Conservation (phyloP, 805 yeast species). For the Kuraishia floccosa region DNA sequence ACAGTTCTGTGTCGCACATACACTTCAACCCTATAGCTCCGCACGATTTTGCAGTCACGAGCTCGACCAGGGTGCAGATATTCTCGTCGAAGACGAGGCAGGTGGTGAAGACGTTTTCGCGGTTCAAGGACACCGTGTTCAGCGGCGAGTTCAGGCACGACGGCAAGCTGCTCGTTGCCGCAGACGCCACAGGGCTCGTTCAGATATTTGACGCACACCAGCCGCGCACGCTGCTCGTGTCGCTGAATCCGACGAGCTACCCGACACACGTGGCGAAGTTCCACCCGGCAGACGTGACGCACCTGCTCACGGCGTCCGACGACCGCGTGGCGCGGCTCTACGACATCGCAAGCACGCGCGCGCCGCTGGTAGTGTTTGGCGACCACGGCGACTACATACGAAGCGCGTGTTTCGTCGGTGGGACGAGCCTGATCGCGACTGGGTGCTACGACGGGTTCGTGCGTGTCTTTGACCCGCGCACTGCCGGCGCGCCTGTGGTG, state of each 20-base stretch:
- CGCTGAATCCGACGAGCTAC: constrained; percentile 73
- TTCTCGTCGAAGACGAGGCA: constrained; percentile 92
- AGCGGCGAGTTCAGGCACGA: constrained; percentile 87
- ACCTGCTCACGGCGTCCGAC: constrained; percentile 80
- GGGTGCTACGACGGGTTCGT: constrained; percentile 91
- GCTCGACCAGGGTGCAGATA: constrained; percentile 84
- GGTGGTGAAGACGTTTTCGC: constrained; percentile 70
- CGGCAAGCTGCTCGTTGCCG: constrained; percentile 85
- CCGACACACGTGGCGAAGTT: constrained; percentile 93
- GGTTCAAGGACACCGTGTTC: constrained; percentile 89
- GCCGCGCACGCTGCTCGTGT: constrained; percentile 69
- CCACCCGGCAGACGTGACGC: constrained; percentile 66
- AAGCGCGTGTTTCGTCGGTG: constrained; percentile 66
- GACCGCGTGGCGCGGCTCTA: constrained; percentile 80
- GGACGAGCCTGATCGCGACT: constrained; percentile 69
- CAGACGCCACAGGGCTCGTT: constrained; percentile 90
- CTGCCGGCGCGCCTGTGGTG: constrained; percentile 38
- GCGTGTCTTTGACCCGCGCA: constrained; percentile 66
- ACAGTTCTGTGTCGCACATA: constrained; percentile 81
- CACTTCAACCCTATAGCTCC: constrained; percentile 80
- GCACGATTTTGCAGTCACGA: constrained; percentile 87
- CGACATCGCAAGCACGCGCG: constrained; percentile 69
- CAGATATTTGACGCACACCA: constrained; percentile 80
- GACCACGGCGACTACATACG: constrained; percentile 86
- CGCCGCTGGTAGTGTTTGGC: constrained; percentile 60